Evolutionary conservation across 2,329 filamentous ascomycete genomes (phyloP).

Genomic region (Colletotrichum sp.): DNA sequence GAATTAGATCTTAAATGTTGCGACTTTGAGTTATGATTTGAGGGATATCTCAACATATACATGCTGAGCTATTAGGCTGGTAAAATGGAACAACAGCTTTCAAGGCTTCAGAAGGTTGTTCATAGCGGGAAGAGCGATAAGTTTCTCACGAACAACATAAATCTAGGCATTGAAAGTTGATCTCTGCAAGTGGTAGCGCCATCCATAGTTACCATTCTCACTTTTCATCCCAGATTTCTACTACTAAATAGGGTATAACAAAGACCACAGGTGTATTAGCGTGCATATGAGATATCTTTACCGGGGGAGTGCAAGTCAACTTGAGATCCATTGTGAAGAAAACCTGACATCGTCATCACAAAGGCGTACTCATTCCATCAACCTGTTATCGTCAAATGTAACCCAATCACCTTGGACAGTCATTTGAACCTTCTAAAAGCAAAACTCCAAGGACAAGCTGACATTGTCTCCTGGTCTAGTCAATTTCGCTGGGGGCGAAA

Average conservation of each 20-base stretch:
- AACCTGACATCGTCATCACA: background rate
- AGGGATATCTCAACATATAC: background rate
- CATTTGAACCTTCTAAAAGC: background rate
- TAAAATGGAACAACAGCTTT: background rate
- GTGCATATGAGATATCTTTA: background rate
- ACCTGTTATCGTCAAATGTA: background rate
- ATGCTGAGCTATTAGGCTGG: background rate
- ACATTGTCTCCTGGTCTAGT: background rate
- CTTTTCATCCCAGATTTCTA: background rate
- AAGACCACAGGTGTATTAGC: background rate
- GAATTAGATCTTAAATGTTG: rapidly evolving
- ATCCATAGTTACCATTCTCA: background rate
- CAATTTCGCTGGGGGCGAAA: background rate
- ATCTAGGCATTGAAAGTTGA: background rate
- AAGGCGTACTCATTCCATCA: background rate
- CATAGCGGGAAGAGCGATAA: rapidly evolving
- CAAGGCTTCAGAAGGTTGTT: background rate
- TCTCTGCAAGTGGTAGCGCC: background rate
- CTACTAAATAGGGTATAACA: background rate
- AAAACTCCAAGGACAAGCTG: background rate
- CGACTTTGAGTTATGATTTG: background rate
- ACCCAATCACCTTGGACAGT: background rate
- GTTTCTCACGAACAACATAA: background rate
- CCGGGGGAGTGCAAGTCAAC: background rate
- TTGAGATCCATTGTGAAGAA: background rate